A percentile compares a stretch with the other conserved stretches of the same genome.
phyloP scores from a whole-genome alignment of 352 stramenopile genomes.

The Pythium rishiriense region DNA sequence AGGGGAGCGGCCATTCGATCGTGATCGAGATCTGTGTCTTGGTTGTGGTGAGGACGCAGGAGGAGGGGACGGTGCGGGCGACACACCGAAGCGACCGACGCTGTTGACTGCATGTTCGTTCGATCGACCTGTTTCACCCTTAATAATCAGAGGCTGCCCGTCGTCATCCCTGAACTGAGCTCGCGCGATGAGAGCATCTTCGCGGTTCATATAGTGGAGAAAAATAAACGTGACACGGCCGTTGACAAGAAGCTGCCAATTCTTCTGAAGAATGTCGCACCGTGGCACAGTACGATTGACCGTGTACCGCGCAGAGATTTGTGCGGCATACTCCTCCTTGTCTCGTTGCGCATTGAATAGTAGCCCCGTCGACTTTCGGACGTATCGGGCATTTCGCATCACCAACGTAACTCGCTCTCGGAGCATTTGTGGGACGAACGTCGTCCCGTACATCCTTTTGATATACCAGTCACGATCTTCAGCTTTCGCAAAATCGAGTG shows the following conservation, averaged over 20 bases:
- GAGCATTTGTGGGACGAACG: slow-evolving; percentile 28
- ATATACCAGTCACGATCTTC: slow-evolving; percentile 33
- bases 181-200: slow-evolving; percentile 28
- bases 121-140: slow-evolving; percentile 15
- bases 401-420: slow-evolving; percentile 27
- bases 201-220: slow-evolving; percentile 35
- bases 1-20: slow-evolving; percentile 17
- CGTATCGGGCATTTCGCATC: slow-evolving; percentile 25
- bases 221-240: slow-evolving; percentile 22
- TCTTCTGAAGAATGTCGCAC: slow-evolving; percentile 28
- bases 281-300: slow-evolving; percentile 29
- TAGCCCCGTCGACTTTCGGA: slow-evolving; percentile 30
- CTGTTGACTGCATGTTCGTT: not conserved
- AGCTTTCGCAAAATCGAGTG: slow-evolving; percentile 23
- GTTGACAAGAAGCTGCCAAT: slow-evolving; percentile 30
- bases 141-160: slow-evolving; percentile 21
- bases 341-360: slow-evolving; percentile 31
- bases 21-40: slow-evolving; percentile 21
- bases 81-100: not conserved
- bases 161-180: slow-evolving; percentile 26
- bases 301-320: slow-evolving; percentile 28
- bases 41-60: slow-evolving; percentile 14
- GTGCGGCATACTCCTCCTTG: slow-evolving; percentile 28
- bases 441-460: slow-evolving; percentile 29
- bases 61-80: slow-evolving; percentile 8